Base-by-base conservation (phyloP, 2,329 filamentous ascomycete genomes). In the Zymoseptoria crescenta region DNA sequence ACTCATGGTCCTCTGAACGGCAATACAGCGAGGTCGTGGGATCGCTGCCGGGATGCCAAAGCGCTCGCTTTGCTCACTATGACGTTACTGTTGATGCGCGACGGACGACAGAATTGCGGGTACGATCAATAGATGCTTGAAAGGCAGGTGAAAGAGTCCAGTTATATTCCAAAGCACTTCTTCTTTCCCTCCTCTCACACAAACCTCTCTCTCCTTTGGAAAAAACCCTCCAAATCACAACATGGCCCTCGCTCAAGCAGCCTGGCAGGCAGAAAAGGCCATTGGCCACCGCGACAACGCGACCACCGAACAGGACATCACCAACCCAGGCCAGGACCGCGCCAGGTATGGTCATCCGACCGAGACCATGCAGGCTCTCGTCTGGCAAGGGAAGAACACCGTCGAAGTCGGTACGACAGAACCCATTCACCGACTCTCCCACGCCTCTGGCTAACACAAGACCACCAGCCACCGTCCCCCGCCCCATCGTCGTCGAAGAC, bases 381-480 rank as follows among this genome's bases (percentile, higher is more conserved):
- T 82, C 1, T 96, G 91, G 91, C 84, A 87, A 74, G 88, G 88
- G 53, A 94, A 93, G 78, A 89, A 91, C 68, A 83, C 79, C 29
- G 89, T 96, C 52, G 75, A 88, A 69, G 78, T 95, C 19, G 76
- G 81, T 84, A 72, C 59, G 74, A 68, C n/a, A n/a, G 8, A 6
- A 35, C 52, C 19, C 49, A 28, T 27, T 21, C 35, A 13, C 10
- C 10, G 10, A 41, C 10, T 1, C 49, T 24, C 10, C 19, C 8
- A 28, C 8, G n/a, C 24, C 9, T 5, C 41, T 35, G 13, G 48
- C 53, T 58, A n/a, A 41, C 8, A 10, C 10, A 1, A n/a, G n/a
- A 66, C 8, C 8, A 8, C 10, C 29, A 45, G 35, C 35, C 35
- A 45, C 35, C 35, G 35, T 45, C 4, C 35, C 35, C 16, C 35